Conservation (phyloP, 306 rosid genomes). For the Fragaria nilgerrensis region DNA sequence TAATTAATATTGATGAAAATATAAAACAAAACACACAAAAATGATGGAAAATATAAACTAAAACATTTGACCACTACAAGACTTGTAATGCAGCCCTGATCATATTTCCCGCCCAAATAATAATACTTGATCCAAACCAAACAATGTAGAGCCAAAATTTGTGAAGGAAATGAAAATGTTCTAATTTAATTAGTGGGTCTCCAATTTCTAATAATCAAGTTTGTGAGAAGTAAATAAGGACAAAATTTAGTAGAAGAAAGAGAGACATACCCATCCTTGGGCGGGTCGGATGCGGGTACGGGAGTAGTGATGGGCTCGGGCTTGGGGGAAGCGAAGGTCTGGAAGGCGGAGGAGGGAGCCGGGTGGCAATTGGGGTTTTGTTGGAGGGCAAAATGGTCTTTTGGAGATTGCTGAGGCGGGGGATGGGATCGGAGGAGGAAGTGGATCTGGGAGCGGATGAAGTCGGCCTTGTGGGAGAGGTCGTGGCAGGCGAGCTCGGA, state of each 20-base stretch:
- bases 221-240: background rate
- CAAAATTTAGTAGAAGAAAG: background rate
- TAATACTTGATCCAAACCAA: background rate
- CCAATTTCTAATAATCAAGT: too few relatives aligned
- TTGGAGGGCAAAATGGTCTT: conserved; percentile 55
- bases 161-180: background rate
- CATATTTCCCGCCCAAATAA: background rate
- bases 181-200: background rate
- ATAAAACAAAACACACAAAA: background rate
- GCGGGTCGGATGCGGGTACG: conserved; percentile 25
- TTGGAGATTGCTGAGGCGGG: conserved; percentile 17
- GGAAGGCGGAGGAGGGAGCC: conserved; percentile 41
- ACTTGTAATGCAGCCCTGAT: background rate
- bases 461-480: conserved; percentile 65
- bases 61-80: background rate
- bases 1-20: background rate
- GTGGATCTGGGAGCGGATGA: conserved; percentile 62
- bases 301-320: conserved; percentile 25
- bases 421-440: conserved; percentile 40
- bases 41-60: background rate
- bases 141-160: background rate
- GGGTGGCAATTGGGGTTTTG: conserved; percentile 62
- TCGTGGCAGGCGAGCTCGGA: conserved; percentile 62
- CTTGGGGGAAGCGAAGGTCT: conserved; percentile 22
- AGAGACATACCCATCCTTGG: conserved; percentile 55